These are phyloP conservation scores for Cudoniella acicularis DNA, from an alignment of 495 filamentous ascomycete genomes.

Conservation along the genomic window DNA sequence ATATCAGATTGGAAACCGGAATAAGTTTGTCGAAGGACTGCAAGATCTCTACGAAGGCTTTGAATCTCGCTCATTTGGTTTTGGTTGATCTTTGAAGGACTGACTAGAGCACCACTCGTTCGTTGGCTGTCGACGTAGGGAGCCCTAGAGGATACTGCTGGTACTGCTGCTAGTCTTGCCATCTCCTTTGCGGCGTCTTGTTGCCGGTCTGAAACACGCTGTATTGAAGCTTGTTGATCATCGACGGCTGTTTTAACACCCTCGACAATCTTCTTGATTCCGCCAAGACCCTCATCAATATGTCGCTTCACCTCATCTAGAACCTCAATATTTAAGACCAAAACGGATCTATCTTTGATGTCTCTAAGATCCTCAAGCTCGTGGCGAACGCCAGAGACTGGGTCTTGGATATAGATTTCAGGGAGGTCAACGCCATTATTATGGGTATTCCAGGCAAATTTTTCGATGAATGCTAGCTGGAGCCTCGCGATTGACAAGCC, in stretches of 20 bases:
- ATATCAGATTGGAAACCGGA: conserved; percentile 85
- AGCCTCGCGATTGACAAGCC: conserved; percentile 81
- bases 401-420: conserved; percentile 96
- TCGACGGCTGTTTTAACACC: conserved; percentile 74
- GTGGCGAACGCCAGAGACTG: conserved; percentile 89
- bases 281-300: conserved; percentile 88
- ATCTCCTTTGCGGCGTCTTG: conserved; percentile 89
- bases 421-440: conserved; percentile 89
- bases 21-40: conserved; percentile 90
- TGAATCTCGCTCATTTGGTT: conserved; percentile 72
- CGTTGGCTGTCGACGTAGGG: conserved; percentile 6
- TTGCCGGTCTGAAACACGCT: conserved; percentile 87
- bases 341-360: conserved; percentile 89
- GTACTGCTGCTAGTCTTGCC: conserved; percentile 60
- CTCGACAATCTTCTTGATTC: conserved; percentile 73
- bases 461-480: conserved; percentile 98
- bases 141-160: conserved; percentile 2
- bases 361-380: conserved; percentile 94
- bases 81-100: conserved; percentile 18
- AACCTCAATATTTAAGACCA: conserved; percentile 91
- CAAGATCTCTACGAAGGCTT: conserved; percentile 82
- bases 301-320: conserved; percentile 95
- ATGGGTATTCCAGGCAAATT: conserved; percentile 97
- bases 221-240: conserved; percentile 73
- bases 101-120: conserved; percentile 15